Base-by-base conservation (phyloP, 2,329 filamentous ascomycete genomes). In the Drechslerella dactyloides region DNA sequence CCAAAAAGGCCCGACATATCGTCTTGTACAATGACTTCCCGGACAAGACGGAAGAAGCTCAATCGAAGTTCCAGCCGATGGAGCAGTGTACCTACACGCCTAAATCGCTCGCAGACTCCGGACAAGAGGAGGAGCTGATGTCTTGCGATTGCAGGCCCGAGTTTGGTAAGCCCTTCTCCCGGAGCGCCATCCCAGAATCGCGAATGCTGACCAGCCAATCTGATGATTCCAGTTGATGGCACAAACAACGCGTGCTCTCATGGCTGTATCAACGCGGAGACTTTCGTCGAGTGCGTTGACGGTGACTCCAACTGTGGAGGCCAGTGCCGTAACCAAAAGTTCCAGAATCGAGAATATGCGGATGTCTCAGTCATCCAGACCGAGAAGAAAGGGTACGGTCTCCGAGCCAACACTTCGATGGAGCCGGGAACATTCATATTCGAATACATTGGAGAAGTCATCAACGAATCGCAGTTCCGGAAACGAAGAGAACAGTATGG, bases 391-490 rank as follows among this genome's bases (percentile, higher is more conserved):
- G 94, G 94, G 44, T 97, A 90, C 77, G 94, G 94, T 44, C 85
- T 99, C 68, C 90, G 94, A 65, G 86, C 93, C 63, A 89, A 97
- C 80, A 82, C 83, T 48, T 84, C 92, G 75, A 83, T 99, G 73
- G 85, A 89, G 74, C 83, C 90, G 21, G 87, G 96, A 78, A 91
- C 97, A 78, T 96, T 99, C 79, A 91, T 99, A 76, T 97, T 91
- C 79, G 94, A 99, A 81, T 99, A 99, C 80, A 93, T 99, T 76
- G 94, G 94, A 76, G 94, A 99, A 81, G 94, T 97, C 76, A 97
- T 99, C 79, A 93, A 96, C 77, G 93, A 99, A 81, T 85, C 86
- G 30, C 89, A 89, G 10, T 97, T 97, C 78, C 90, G 92, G 63
- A 87, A 88, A 68, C 91, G 94, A 73, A 97, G 96, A 88, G 82